Evolutionary conservation across 257 asterid species (phyloP), one percentile per base, ranked within the genome.

Genomic region (Fraxinus pennsylvanica): DNA sequence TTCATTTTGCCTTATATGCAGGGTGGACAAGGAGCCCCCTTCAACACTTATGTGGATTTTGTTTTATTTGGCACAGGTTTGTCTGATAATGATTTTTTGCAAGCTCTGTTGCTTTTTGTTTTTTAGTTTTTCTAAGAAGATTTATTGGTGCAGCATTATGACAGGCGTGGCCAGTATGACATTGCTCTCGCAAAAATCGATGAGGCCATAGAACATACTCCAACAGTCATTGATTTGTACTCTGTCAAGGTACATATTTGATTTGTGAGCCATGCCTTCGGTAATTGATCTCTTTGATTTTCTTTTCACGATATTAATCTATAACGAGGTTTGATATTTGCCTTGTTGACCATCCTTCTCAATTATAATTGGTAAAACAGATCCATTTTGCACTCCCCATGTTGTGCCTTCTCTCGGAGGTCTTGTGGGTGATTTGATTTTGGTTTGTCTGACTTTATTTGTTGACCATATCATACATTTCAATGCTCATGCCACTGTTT

Each of bases 11-110:
- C 68, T 63, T 75, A 29, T 79, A 43, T 88, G 85, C 91, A 95
- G 99, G 77, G 81, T 50, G 85, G 97, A 87, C 43, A 90, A 87
- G 86, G 99, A 93, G 86, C 97, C 97, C 76, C 99, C 99, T 68
- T 92, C 99, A 75, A 91, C 98, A 43, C 94, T 93, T 61, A 76
- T 96, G 94, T 96, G 99, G 99, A 88, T 82, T 82, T 82, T 96
- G 84, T 96, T 91, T 84, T 96, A 91, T 86, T 81, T 93, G 89
- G 96, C 99, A 81, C 97, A 92, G 99, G 99, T 96, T 81, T 84
- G 84, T 75, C 33, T 61, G 29, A 36, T 70, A 74, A 35, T 77
- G 68, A 59, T 57, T 59, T 79, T 71, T 27, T 71, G 50, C 45
- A 43, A 39, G 63, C 43, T 65, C 30, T 76, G 59, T 71, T 85